These are phyloP conservation scores for Polytrichum commune DNA, from an alignment of 225 moss, liverwort and hornwort species.

Conservation along the genomic window DNA sequence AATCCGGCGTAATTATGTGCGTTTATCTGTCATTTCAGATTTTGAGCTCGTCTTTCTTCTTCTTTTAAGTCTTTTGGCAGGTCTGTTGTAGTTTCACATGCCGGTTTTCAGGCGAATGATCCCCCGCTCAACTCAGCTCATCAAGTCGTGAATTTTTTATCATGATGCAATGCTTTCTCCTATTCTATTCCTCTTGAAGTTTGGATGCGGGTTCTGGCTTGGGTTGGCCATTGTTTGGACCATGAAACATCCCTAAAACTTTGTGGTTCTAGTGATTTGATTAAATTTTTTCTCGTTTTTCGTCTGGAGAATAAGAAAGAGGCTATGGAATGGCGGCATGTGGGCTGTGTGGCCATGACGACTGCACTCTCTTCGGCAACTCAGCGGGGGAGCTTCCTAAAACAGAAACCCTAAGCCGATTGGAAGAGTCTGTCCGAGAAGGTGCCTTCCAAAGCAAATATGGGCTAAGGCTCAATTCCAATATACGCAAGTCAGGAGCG, in stretches of 20 bases:
- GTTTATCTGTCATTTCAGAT: neutral
- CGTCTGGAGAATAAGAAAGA: conserved; percentile 56
- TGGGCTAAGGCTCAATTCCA: conserved; percentile 34
- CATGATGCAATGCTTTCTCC: too few species aligned
- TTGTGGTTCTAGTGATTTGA: conserved; percentile 38
- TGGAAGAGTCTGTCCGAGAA: conserved; percentile 54
- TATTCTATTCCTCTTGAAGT: neutral
- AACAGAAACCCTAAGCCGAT: conserved; percentile 40
- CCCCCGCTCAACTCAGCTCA: too few species aligned
- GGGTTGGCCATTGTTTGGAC: too few species aligned
- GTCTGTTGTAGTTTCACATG: neutral
- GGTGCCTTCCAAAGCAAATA: conserved; percentile 49
- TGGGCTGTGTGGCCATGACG: conserved; percentile 63
- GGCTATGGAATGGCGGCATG: conserved; percentile 68
- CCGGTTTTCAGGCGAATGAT: too few species aligned
- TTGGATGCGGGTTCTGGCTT: too few species aligned
- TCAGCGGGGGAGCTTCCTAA: conserved; percentile 42
- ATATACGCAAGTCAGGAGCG: conserved; percentile 62
- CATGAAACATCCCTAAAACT: conserved; percentile 24
- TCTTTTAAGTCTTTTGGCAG: too few species aligned
- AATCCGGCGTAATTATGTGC: too few species aligned
- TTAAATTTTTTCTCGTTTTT: conserved; percentile 48
- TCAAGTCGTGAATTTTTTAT: neutral
- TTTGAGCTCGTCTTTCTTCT: too few species aligned
- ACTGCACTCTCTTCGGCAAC: conserved; percentile 46